phyloP scores from a whole-genome alignment of 192 early-diverging fungal species.

The Oehlia diaphana region DNA sequence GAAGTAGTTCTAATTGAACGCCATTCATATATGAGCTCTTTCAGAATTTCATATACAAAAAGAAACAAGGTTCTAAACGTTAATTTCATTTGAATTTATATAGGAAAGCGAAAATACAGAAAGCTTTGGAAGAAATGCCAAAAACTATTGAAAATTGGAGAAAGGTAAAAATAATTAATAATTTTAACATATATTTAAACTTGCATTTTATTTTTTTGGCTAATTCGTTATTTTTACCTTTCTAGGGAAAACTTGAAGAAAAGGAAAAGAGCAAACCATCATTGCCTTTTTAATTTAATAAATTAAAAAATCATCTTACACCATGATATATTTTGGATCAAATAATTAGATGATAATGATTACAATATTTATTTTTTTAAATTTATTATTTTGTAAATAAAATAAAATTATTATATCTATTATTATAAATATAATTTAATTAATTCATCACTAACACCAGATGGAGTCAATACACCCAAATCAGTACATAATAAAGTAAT shows the following conservation, averaged over 20 bases:
- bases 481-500: slow-evolving; percentile 88
- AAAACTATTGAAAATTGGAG: slow-evolving; percentile 47
- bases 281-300: slow-evolving; percentile 12
- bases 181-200: background rate
- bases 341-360: too few species aligned
- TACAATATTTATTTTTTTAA: too few species aligned
- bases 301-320: background rate
- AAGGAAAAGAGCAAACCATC: slow-evolving; percentile 25
- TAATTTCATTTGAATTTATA: slow-evolving; percentile 6
- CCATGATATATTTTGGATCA: too few species aligned
- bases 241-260: slow-evolving; percentile 24
- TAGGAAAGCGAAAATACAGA: slow-evolving; percentile 42
- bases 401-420: background rate
- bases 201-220: background rate
- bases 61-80: background rate
- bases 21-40: too few species aligned
- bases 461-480: slow-evolving; percentile 88
- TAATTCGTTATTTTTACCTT: background rate
- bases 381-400: background rate
- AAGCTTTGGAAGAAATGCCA: slow-evolving; percentile 47
- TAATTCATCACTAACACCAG: slow-evolving; percentile 82
- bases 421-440: slow-evolving; percentile 77
- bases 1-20: too few species aligned
- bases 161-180: slow-evolving; percentile 29
- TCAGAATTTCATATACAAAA: background rate